phyloP scores from a whole-genome alignment of 1,139 yeast genomes.

The Suhomyces maxii region DNA sequence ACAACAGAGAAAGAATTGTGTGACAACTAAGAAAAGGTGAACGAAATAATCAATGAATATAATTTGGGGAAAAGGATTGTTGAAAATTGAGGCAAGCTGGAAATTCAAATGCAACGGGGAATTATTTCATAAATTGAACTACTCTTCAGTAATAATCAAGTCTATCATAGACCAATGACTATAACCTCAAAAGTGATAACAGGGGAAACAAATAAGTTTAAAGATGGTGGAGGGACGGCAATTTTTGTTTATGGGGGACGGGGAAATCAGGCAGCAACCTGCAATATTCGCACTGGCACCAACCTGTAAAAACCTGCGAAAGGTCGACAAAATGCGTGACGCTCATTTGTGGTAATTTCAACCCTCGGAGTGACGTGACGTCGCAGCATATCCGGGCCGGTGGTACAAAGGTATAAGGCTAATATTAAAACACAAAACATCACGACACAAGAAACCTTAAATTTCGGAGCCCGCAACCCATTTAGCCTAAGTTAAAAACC shows the following conservation, averaged over 20 bases:
- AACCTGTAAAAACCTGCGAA: constrained; percentile 6
- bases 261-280: constrained; percentile 11
- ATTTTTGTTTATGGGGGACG: constrained; percentile 12
- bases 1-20: neutral
- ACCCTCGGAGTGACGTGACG: neutral
- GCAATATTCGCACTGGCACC: constrained; percentile 2
- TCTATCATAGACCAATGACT: constrained; percentile 4
- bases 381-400: neutral
- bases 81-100: neutral
- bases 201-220: neutral
- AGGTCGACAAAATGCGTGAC: constrained; percentile 12
- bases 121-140: neutral
- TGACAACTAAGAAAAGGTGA: neutral
- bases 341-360: neutral
- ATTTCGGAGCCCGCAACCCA: neutral
- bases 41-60: neutral
- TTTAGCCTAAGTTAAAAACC: neutral
- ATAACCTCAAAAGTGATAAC: constrained; percentile 3
- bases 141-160: neutral
- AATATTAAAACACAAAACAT: no score
- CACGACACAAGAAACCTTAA: no score
- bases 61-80: neutral
- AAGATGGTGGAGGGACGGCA: constrained; percentile 7
- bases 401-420: neutral
- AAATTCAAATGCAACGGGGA: constrained; percentile 1